These are phyloP conservation scores for Peniophora sp. DNA, from an alignment of 1,284 basidiomycete species.

Conservation along the genomic window DNA sequence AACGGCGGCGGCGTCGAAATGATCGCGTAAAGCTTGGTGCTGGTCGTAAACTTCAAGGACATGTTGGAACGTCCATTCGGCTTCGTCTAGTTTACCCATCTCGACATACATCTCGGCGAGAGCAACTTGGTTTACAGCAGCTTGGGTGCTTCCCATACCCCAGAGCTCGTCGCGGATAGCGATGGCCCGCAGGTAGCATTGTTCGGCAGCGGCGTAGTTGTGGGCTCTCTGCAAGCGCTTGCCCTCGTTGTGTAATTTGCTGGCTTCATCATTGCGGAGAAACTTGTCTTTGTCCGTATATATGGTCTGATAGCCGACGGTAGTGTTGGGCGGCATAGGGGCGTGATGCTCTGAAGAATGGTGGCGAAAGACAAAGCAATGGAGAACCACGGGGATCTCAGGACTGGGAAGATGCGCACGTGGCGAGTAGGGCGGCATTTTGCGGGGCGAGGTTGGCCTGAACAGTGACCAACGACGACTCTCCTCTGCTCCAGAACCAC, in stretches of 20 bases:
- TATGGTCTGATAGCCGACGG: too few species aligned
- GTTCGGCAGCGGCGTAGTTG: slow-evolving; percentile 20
- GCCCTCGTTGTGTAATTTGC: slow-evolving; percentile 15
- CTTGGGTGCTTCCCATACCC: slow-evolving; percentile 12
- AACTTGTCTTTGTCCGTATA: too few species aligned
- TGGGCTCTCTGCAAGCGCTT: slow-evolving; percentile 15
- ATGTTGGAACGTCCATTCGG: slow-evolving; percentile 21
- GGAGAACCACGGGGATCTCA: background rate
- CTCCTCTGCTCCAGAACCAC: too few species aligned
- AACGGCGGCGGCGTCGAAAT: slow-evolving; percentile 23
- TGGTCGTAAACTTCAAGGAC: slow-evolving; percentile 22
- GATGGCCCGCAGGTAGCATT: slow-evolving; percentile 21
- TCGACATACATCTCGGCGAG: slow-evolving; percentile 25
- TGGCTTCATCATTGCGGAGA: slow-evolving; percentile 6
- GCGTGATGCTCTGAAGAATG: too few species aligned
- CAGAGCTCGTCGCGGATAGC: slow-evolving; percentile 16
- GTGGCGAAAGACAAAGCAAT: background rate
- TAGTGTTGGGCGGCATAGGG: too few species aligned
- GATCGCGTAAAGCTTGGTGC: slow-evolving; percentile 3
- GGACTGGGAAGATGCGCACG: background rate
- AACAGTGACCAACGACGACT: too few species aligned
- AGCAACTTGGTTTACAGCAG: slow-evolving; percentile 22
- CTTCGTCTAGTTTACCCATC: slow-evolving; percentile 22
- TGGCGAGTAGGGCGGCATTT: slow-evolving; percentile 1
- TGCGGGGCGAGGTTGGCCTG: slow-evolving; percentile 2